phyloP scores from a whole-genome alignment of 2,329 filamentous ascomycete species.

The Nothophaeocryptopus gaeumannii region DNA sequence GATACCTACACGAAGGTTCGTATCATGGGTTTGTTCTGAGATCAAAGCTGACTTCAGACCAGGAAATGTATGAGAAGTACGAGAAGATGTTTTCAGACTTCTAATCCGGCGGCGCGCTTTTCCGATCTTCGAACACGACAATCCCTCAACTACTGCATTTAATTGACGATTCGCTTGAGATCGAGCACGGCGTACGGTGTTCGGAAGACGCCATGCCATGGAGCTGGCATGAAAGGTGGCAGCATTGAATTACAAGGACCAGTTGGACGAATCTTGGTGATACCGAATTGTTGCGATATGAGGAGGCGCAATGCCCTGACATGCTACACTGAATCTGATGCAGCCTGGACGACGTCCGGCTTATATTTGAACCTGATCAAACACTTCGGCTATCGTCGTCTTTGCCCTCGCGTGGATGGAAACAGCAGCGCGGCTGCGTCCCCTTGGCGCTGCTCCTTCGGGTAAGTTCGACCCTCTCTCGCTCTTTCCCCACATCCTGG shows the following conservation, averaged over 20 bases:
- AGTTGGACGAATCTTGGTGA: slow-evolving; percentile 8
- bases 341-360: no score
- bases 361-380: no score
- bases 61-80: slow-evolving; percentile 65
- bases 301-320: no score
- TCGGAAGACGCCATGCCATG: background rate
- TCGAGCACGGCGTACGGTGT: slow-evolving; percentile 22
- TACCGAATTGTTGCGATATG: no score
- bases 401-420: background rate
- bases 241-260: background rate
- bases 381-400: no score
- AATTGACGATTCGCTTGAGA: slow-evolving; percentile 15
- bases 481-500: slow-evolving; percentile 1
- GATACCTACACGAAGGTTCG: slow-evolving; percentile 61
- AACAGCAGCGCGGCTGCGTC: no score
- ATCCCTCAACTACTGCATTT: slow-evolving; percentile 16
- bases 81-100: slow-evolving; percentile 71
- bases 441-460: background rate
- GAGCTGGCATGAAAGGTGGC: background rate
- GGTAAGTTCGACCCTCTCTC: background rate
- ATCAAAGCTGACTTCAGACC: background rate
- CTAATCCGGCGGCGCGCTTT: slow-evolving; percentile 37
- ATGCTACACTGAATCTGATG: no score
- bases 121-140: background rate
- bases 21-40: background rate